phyloP scores from a whole-genome alignment of 2,329 filamentous ascomycete genomes.

The Cladosporium sp. region DNA sequence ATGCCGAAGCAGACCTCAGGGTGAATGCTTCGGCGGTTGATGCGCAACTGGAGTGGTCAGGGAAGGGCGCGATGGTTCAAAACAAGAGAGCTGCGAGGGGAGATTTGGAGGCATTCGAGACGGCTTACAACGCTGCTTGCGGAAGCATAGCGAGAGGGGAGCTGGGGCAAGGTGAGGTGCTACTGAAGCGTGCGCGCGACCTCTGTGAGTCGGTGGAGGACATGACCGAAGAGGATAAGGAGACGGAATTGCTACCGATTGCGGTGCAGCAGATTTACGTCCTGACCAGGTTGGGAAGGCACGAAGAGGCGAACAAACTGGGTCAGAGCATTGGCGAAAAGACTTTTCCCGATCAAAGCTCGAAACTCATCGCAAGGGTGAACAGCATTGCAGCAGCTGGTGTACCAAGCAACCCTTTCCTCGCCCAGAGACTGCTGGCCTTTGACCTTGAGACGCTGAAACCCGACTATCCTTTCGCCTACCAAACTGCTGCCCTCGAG shows the following conservation, averaged over 20 bases:
- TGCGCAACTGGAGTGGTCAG: slow-evolving; percentile 67
- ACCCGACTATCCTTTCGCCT: slow-evolving; percentile 63
- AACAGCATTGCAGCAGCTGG: slow-evolving; percentile 51
- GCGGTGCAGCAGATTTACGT: slow-evolving; percentile 71
- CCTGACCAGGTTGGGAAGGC: slow-evolving; percentile 58
- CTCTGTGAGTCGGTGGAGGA: slow-evolving; percentile 70
- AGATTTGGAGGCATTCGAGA: slow-evolving; percentile 70
- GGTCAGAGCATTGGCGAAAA: slow-evolving; percentile 55
- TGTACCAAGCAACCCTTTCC: slow-evolving; percentile 55
- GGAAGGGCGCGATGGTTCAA: slow-evolving; percentile 45
- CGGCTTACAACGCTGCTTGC: slow-evolving; percentile 75
- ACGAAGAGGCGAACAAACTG: slow-evolving; percentile 58
- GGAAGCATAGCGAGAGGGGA: slow-evolving; percentile 64
- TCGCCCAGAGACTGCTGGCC: slow-evolving; percentile 57
- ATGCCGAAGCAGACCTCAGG: slow-evolving; percentile 66
- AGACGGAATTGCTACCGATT: slow-evolving; percentile 67
- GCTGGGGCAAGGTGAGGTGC: slow-evolving; percentile 55
- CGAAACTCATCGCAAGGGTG: slow-evolving; percentile 59
- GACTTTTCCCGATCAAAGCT: slow-evolving; percentile 62
- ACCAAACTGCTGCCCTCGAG: slow-evolving; percentile 56
- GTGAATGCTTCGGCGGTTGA: slow-evolving; percentile 70
- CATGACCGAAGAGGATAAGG: slow-evolving; percentile 66
- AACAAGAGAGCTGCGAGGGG: slow-evolving; percentile 53
- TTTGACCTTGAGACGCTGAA: slow-evolving; percentile 47
- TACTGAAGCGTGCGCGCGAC: slow-evolving; percentile 64